Percentiles rank a stretch among this genome's conserved stretches.
Conservation (phyloP, 768 basidiomycete genomes). For the Coprinellus micaceus region DNA sequence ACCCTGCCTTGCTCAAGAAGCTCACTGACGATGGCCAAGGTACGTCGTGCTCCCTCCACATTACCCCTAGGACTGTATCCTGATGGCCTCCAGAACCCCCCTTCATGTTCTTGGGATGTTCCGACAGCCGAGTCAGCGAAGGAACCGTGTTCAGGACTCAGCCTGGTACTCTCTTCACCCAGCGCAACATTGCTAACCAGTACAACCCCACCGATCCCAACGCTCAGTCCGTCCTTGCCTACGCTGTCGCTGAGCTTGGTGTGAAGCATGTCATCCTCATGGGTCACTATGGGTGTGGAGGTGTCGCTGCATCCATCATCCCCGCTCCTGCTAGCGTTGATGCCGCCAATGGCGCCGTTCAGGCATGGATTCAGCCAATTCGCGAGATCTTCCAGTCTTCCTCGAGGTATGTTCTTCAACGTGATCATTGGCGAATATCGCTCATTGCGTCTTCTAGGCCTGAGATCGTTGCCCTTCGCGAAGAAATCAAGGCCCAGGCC, state of each 20-base stretch:
- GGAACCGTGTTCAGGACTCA: constrained; percentile 13
- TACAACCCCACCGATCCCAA: constrained; percentile 32
- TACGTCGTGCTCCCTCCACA: no score
- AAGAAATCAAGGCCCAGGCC: constrained; percentile 18
- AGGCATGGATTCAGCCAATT: constrained; percentile 40
- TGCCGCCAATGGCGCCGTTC: constrained; percentile 28
- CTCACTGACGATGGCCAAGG: constrained; percentile 33
- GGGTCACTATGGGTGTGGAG: constrained; percentile 31
- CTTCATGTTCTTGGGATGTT: constrained; percentile 33
- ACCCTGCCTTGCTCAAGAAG: constrained; percentile 27
- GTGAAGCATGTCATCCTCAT: constrained; percentile 29
- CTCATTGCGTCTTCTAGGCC: constrained; percentile 11
- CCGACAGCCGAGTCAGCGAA: constrained; percentile 10
- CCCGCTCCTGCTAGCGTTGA: constrained; percentile 14
- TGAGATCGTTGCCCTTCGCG: constrained; percentile 32
- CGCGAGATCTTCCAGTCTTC: constrained; percentile 34
- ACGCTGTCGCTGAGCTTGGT: constrained; percentile 23
- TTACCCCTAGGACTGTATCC: not conserved
- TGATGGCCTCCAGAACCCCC: constrained; percentile 22
- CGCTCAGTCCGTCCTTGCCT: constrained; percentile 25
- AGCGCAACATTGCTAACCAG: constrained; percentile 41
- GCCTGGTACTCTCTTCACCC: constrained; percentile 36
- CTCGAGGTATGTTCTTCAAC: constrained; percentile 22
- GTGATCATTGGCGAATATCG: not conserved
- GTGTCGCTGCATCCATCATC: constrained; percentile 23